Conservation (phyloP, 371 early-diverging fungal genomes). For the Entomophthora muscae region DNA sequence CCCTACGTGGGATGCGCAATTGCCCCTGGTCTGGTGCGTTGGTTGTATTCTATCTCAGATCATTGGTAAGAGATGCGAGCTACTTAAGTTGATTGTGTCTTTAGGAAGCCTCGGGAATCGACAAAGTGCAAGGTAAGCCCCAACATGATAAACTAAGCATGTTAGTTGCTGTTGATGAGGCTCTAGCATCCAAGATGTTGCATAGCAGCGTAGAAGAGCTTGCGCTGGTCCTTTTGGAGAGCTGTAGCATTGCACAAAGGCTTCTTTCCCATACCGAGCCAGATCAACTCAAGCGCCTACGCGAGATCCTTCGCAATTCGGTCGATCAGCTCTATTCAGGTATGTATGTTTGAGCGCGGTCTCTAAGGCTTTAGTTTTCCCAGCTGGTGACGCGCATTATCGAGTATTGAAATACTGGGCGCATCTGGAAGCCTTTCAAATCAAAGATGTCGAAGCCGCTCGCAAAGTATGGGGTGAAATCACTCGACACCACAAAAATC, state of each 20-base stretch:
- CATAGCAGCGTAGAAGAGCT: not conserved
- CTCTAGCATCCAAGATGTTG: not conserved
- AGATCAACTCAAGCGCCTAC: not conserved
- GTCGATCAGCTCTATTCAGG: not conserved
- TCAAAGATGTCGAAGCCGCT: not conserved
- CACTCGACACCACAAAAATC: not conserved
- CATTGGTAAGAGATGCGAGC: not conserved
- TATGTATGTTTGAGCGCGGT: too few relatives aligned
- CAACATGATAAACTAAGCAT: not conserved
- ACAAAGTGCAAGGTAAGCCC: not conserved
- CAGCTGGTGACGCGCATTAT: slow-evolving; percentile 1
- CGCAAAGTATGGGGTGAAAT: slow-evolving; percentile 5
- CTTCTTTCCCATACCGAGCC: not conserved
- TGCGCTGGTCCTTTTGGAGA: not conserved
- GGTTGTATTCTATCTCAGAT: not conserved
- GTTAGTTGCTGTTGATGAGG: not conserved
- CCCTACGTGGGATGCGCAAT: not conserved
- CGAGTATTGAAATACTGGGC: not conserved
- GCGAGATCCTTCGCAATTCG: not conserved
- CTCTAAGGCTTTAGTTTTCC: not conserved
- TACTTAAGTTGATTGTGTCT: not conserved
- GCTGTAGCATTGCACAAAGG: not conserved
- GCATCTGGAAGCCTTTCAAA: not conserved
- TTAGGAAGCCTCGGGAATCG: not conserved
- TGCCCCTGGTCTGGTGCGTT: slow-evolving; percentile 6